Evolutionary conservation across 2,329 filamentous ascomycete species (phyloP), one percentile per base, ranked within the genome.

Genomic region (Rhinocladiella mackenziei): DNA sequence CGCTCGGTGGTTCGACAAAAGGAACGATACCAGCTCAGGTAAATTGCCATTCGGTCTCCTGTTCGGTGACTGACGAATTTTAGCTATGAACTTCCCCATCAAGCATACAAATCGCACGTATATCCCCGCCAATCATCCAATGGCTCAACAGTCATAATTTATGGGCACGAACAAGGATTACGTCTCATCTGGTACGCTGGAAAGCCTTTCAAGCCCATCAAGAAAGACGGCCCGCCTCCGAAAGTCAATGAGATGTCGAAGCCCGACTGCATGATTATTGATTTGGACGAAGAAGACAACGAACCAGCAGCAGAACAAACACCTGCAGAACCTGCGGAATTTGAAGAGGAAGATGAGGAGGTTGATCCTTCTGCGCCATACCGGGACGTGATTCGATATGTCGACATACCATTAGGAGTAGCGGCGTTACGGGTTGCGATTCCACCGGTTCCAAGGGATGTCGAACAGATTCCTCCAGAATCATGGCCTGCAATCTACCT

Each of bases 171-270:
- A 30, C 68, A 67, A 30, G 80, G 80, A 4, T 55, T 84, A 15
- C 72, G 73, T 45, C 63, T 83, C 36, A 54, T 80, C 20, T 83
- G 80, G 80, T 70, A 76, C 61, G 78, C 78, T 31, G 79, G 79
- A 3, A 69, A 66, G 20, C 63, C 65, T 1, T 68, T 77, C 43
- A 71, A 71, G 23, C 46, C 54, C 18, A 43, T 56, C 26, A 58
- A 63, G 50, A 44, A 58, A 25, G 35, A 54, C 3, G 45, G n/a
- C 56, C 40, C 58, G 19, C 43, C 52, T 18, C 56, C 60, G 17
- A 67, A 65, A 45, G 58, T 65, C 53, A 71, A 72, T 51, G 70
- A 67, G 32, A 62, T 56, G 15, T 50, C 36, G 44, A 65, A 52
- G 55, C 56, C 20, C 47, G 70, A 78, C 54, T 62, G 65, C 10